Evolutionary conservation across 2,329 filamentous ascomycete species (phyloP).

Genomic region (Spiromastix sp.): DNA sequence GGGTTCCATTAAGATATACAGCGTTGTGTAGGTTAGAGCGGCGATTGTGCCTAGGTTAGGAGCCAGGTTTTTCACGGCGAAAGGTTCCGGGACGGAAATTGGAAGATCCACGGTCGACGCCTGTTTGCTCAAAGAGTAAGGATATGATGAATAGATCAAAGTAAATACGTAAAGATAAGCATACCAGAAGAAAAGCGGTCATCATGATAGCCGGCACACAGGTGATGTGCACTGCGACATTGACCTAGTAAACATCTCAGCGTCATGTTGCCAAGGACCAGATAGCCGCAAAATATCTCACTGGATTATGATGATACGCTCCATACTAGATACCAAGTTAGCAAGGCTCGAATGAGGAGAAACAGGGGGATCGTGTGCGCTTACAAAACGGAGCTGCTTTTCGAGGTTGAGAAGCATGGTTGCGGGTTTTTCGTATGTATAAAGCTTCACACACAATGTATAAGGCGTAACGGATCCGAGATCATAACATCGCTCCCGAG

Average conservation of each 20-base stretch:
- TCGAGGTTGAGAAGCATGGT: conserved; percentile 45
- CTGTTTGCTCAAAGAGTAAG: no score
- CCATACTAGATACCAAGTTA: conserved; percentile 43
- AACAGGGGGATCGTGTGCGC: conserved; percentile 17
- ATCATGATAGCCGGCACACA: conserved; percentile 54
- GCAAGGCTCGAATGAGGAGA: conserved; percentile 12
- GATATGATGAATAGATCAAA: neutral
- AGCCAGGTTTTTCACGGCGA: conserved; percentile 47
- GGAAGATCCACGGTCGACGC: conserved; percentile 46
- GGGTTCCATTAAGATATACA: conserved; percentile 89
- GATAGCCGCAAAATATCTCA: conserved; percentile 24
- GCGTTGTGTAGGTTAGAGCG: conserved; percentile 55
- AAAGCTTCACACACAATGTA: no score
- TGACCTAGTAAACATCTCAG: conserved; percentile 39
- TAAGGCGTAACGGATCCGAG: no score
- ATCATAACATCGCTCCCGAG: no score
- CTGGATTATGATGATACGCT: conserved; percentile 54
- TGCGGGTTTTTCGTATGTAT: neutral
- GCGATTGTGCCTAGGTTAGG: conserved; percentile 49
- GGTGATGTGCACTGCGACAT: conserved; percentile 53
- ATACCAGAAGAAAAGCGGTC: conserved; percentile 50
- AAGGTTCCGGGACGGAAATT: conserved; percentile 42
- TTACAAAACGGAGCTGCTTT: conserved; percentile 56
- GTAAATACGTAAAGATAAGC: conserved; percentile 14
- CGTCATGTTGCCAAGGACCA: conserved; percentile 13